Percentiles rank a stretch among this genome's conserved stretches.
These are phyloP conservation scores for Rhododendron vialii DNA, from an alignment of 148 eudicot genomes.

Conservation along the genomic window DNA sequence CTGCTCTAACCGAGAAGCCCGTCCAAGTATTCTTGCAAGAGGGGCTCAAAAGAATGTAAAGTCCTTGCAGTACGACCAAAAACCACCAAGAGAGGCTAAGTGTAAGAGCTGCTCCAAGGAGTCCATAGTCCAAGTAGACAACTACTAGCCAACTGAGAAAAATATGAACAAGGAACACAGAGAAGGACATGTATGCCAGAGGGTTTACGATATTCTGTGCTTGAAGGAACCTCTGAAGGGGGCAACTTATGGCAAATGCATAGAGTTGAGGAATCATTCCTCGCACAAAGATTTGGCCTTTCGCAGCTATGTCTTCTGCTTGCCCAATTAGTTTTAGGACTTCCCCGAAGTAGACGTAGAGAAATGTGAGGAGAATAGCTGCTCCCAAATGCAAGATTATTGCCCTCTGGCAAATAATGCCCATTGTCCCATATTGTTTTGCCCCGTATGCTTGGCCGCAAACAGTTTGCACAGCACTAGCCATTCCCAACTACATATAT, in stretches of 20 bases:
- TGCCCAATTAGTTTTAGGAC: constrained; percentile 40
- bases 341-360: constrained; percentile 33
- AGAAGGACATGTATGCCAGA: constrained; percentile 45
- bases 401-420: constrained; percentile 57
- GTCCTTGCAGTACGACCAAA: constrained; percentile 34
- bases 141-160: constrained; percentile 47
- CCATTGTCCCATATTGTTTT: constrained; percentile 38
- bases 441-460: constrained; percentile 67
- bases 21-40: constrained; percentile 50
- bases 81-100: constrained; percentile 59
- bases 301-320: constrained; percentile 32
- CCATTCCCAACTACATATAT: constrained; percentile 46
- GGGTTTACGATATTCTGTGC: constrained; percentile 68
- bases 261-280: constrained; percentile 52
- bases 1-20: constrained; percentile 31
- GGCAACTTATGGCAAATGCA: constrained; percentile 51
- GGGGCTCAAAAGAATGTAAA: constrained; percentile 40
- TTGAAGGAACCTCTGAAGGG: constrained; percentile 47
- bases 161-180: constrained; percentile 38
- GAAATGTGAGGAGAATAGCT: constrained; percentile 37
- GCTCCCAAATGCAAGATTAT: constrained; percentile 44
- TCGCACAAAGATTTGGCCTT: constrained; percentile 44
- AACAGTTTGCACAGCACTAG: constrained; percentile 64
- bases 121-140: constrained; percentile 36
- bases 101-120: constrained; percentile 46